Evolutionary conservation across 2,329 filamentous ascomycete species (phyloP).

Genomic region (Diplodia mutila): DNA sequence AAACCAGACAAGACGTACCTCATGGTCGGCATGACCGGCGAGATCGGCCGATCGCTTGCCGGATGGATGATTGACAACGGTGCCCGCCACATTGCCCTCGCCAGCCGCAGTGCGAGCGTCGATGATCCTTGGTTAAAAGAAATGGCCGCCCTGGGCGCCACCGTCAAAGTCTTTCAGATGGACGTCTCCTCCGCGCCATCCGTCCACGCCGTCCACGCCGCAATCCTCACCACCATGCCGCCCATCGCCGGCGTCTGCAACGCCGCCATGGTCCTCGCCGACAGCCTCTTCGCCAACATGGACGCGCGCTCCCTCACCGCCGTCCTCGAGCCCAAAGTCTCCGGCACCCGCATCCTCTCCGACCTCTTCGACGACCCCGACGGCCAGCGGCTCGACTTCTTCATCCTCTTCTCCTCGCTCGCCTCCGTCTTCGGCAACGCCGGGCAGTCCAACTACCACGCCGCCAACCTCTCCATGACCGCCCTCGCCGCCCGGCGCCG

Average conservation of each 20-base stretch:
- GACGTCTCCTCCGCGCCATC: constrained; percentile 26
- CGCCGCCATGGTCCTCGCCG: constrained; percentile 32
- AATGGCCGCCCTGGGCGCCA: constrained; percentile 26
- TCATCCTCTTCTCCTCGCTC: constrained; percentile 33
- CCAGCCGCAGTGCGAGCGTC: constrained; percentile 46
- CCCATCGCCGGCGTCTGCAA: constrained; percentile 31
- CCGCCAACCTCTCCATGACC: constrained; percentile 45
- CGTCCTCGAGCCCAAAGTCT: constrained; percentile 31
- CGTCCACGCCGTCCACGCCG: background rate
- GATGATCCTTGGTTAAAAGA: constrained; percentile 35
- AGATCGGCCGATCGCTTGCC: constrained; percentile 30
- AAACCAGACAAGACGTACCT: constrained; percentile 30
- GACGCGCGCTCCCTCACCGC: constrained; percentile 4
- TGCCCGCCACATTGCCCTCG: constrained; percentile 37
- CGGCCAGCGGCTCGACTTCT: constrained; percentile 29
- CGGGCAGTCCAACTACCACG: constrained; percentile 33
- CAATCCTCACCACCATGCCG: constrained; percentile 23
- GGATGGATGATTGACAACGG: constrained; percentile 34
- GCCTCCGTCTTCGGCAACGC: constrained; percentile 27
- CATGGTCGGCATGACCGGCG: constrained; percentile 33
- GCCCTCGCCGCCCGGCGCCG: constrained; percentile 44
- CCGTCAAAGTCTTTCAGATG: constrained; percentile 11
- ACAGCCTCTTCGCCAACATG: constrained; percentile 29
- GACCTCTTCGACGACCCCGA: too few relatives aligned
- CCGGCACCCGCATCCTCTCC: constrained; percentile 28